Evolutionary conservation across 2,329 filamentous ascomycete species (phyloP).

Genomic region (Colletotrichum ledebouriae): DNA sequence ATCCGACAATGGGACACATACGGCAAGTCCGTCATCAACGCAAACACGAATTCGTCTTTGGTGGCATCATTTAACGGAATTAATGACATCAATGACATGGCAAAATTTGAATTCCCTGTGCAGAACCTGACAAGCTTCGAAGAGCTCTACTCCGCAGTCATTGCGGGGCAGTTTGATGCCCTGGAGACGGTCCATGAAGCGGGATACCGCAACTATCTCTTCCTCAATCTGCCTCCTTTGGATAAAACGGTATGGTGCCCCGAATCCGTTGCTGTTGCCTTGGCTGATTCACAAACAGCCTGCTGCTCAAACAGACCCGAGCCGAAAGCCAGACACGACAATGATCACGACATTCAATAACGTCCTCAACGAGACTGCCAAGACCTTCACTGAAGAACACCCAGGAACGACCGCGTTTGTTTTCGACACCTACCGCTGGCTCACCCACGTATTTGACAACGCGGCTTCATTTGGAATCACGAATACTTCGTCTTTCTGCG

Average conservation of each 20-base stretch:
- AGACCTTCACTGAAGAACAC: slow-evolving; percentile 49
- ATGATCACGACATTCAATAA: slow-evolving; percentile 33
- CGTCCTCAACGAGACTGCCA: slow-evolving; percentile 42
- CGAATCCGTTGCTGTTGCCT: too few relatives aligned
- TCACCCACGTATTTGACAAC: slow-evolving; percentile 49
- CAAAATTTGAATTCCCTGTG: slow-evolving; percentile 14
- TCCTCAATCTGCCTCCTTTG: slow-evolving; percentile 65
- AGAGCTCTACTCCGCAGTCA: slow-evolving; percentile 27
- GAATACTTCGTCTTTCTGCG: slow-evolving; percentile 49
- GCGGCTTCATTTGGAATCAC: slow-evolving; percentile 46
- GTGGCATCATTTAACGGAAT: slow-evolving; percentile 68
- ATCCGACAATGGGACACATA: slow-evolving; percentile 62
- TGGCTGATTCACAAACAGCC: background rate
- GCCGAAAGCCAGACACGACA: slow-evolving; percentile 4
- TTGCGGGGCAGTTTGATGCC: slow-evolving; percentile 23
- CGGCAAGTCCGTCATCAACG: slow-evolving; percentile 25
- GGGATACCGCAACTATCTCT: slow-evolving; percentile 64
- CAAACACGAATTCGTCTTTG: slow-evolving; percentile 55
- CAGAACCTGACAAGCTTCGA: background rate
- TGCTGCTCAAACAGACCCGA: slow-evolving; percentile 12
- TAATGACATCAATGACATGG: slow-evolving; percentile 66
- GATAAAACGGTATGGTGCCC: slow-evolving; percentile 44
- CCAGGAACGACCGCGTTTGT: slow-evolving; percentile 45
- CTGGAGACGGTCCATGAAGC: slow-evolving; percentile 59
- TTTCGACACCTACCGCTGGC: slow-evolving; percentile 51